Base-by-base conservation (phyloP, 805 yeast species). In the Yarrowia sp. region DNA sequence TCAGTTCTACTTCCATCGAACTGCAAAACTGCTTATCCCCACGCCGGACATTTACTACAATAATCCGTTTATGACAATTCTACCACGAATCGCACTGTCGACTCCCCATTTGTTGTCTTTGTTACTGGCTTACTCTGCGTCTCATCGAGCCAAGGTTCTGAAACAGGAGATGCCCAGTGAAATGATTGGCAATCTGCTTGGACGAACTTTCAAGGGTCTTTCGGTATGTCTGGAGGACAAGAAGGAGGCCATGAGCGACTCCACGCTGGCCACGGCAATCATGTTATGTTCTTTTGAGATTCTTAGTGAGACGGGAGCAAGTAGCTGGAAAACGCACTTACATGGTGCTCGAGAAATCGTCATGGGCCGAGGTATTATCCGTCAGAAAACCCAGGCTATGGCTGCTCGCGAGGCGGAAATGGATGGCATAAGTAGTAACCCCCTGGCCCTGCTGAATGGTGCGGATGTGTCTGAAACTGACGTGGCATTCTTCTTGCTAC, bases 21-120 rank as follows among this genome's bases (percentile, higher is more conserved):
- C 90, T 0, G 83, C 92, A 1, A 79, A 79, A 38, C 76, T 81
- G 26, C 77, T 88, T 19, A 89, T 86, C 6, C 92, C 92, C 0
- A 85, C 89, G 0, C 90, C 90, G 10, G 71, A 77, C 8, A 70
- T 81, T 1, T 86, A 85, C 69, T 77, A 74, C 21, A 84, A 82
- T 16, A 86, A 87, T 69, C 96, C 96, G 0, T 88, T 88, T 75
- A 81, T 81, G 66, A 80, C 80, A 12, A 76, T 87, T 8, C 73
- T 89, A 12, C 93, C 95, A 0, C 83, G 82, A 68, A 79, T 89
- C 81, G 91, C 93, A 0, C 77, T 85, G 66, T 82, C 84, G 4
- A 82, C 88, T 0, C 77, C 79, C n/a, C 79, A 78, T 4, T 72
- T 88, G 16, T 73, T 87, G 68, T 80, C 89, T 1, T 76, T 88